Conservation (phyloP, 768 basidiomycete genomes). For the Mycena capillaripes region DNA sequence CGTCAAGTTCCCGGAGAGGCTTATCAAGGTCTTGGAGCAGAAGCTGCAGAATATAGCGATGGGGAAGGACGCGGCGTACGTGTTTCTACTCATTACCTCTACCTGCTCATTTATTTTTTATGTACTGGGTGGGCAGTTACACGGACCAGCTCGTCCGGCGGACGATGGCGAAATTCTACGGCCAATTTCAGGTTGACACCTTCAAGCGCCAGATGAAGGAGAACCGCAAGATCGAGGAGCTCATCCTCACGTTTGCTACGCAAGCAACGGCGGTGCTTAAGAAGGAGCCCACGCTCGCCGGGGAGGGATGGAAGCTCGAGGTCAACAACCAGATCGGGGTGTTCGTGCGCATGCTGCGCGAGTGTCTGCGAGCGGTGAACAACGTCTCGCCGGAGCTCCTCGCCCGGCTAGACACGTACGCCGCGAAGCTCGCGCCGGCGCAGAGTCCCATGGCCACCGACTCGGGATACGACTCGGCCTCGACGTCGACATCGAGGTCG, state of each 20-base stretch:
- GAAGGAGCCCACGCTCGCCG: conserved; percentile 88
- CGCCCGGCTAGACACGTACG: conserved; percentile 86
- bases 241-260: conserved; percentile 96
- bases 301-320: conserved; percentile 95
- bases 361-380: conserved; percentile 78
- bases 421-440: conserved; percentile 78
- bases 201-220: conserved; percentile 95
- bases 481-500: conserved; percentile 73
- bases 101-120: not conserved
- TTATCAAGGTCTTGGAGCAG: conserved; percentile 91
- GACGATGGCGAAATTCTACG: conserved; percentile 94
- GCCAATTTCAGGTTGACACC: conserved; percentile 85
- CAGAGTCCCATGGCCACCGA: conserved; percentile 70
- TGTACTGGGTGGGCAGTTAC: conserved; percentile 67
- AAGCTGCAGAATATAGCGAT: conserved; percentile 93
- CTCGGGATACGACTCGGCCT: conserved; percentile 77
- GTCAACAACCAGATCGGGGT: conserved; percentile 92
- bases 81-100: conserved; percentile 33
- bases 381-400: conserved; percentile 91
- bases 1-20: conserved; percentile 94
- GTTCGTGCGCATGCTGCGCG: conserved; percentile 90
- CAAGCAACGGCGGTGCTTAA: conserved; percentile 88
- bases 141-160: conserved; percentile 91
- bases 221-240: conserved; percentile 96
- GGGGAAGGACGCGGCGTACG: conserved; percentile 92